Conservation (phyloP, 306 rosid species). For the Citrullus amarus region DNA sequence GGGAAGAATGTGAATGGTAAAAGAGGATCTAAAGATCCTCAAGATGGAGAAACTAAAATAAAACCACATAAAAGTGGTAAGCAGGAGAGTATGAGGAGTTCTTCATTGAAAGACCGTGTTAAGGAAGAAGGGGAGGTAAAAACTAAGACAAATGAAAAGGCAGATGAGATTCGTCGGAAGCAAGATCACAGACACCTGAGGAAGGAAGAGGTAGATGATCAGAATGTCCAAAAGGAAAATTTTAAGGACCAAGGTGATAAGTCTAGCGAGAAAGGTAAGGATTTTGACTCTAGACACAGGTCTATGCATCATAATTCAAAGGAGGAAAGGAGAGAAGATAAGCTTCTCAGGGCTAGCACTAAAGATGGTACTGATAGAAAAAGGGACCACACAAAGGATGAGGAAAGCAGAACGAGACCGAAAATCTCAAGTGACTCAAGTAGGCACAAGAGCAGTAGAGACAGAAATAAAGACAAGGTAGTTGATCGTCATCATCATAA, state of each 20-base stretch:
- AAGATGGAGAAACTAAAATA: conserved; percentile 31
- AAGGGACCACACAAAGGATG: conserved; percentile 58
- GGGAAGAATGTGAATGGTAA: conserved; percentile 21
- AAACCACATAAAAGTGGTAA: conserved; percentile 37
- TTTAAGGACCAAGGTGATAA: conserved; percentile 36
- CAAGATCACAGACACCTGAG: conserved; percentile 44
- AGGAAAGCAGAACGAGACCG: conserved; percentile 52
- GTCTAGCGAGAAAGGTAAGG: conserved; percentile 45
- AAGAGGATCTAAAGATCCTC: conserved; percentile 21
- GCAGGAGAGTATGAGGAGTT: conserved; percentile 26
- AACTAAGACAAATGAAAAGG: conserved; percentile 39
- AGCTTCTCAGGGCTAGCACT: conserved; percentile 34
- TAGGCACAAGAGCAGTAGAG: conserved; percentile 59
- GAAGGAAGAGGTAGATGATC: conserved; percentile 46
- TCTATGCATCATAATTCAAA: conserved; percentile 41
- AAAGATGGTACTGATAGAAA: conserved; percentile 41
- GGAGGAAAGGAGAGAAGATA: conserved; percentile 62
- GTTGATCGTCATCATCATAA: conserved; percentile 17
- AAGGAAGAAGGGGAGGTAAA: conserved; percentile 49
- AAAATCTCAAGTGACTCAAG: conserved; percentile 45
- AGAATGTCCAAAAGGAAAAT: conserved; percentile 47
- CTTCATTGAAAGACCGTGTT: conserved; percentile 31
- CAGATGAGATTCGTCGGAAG: conserved; percentile 42
- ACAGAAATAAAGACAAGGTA: conserved; percentile 36
- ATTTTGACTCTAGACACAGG: conserved; percentile 58